Evolutionary conservation across 2,329 filamentous ascomycete species (phyloP).

Genomic region (Fusarium subglutinans): DNA sequence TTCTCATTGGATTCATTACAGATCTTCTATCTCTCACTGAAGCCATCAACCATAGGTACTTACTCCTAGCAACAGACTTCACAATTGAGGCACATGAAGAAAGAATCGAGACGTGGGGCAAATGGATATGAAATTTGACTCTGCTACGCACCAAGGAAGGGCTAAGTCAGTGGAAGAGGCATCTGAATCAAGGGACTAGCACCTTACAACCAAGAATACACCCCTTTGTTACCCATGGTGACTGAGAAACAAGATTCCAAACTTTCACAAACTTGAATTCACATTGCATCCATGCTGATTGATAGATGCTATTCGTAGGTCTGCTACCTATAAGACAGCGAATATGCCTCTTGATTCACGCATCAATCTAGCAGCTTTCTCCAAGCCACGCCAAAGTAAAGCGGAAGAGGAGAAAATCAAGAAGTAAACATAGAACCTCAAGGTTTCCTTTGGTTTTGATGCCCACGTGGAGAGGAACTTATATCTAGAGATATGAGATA

Average conservation of each 20-base stretch:
- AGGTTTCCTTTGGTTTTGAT: background rate
- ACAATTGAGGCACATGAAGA: background rate
- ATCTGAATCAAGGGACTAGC: conserved; percentile 21
- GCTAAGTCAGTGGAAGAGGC: background rate
- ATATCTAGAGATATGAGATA: background rate
- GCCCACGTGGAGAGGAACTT: conserved; percentile 3
- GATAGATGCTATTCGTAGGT: background rate
- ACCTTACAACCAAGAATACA: background rate
- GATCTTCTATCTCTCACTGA: background rate
- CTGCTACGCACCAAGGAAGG: background rate
- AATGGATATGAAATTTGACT: background rate
- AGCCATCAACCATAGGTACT: background rate
- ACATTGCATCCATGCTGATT: background rate
- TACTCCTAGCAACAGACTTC: background rate
- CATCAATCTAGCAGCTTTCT: background rate
- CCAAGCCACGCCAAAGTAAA: background rate
- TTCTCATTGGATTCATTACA: background rate
- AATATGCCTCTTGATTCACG: background rate
- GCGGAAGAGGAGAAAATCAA: background rate
- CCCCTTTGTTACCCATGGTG: conserved; percentile 22
- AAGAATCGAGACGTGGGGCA: background rate
- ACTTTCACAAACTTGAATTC: background rate
- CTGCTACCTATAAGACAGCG: background rate
- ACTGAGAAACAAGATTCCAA: conserved; percentile 19
- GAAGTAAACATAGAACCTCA: background rate